Evolutionary conservation across 306 rosid genomes (phyloP).

Genomic region (Ziziphus jujuba): DNA sequence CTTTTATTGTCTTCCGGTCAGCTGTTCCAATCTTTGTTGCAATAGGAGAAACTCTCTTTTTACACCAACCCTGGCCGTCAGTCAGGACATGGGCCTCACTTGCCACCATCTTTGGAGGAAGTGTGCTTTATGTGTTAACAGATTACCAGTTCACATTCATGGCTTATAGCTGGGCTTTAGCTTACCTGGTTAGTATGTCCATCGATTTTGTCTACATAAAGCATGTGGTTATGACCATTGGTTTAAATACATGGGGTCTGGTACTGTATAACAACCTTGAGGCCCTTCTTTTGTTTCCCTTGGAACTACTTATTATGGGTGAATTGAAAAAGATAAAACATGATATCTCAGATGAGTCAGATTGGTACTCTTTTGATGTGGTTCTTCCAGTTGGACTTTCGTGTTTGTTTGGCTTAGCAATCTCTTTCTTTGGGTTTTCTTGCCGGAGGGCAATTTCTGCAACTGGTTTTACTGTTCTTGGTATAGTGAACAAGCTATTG

Average conservation of each 20-base stretch:
- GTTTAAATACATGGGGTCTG: conserved; percentile 82
- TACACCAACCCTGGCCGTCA: conserved; percentile 73
- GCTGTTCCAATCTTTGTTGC: conserved; percentile 78
- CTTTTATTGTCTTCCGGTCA: conserved; percentile 76
- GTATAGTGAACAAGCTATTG: conserved; percentile 78
- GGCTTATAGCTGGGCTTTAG: conserved; percentile 79
- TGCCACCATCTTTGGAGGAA: conserved; percentile 65
- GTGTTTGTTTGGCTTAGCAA: conserved; percentile 67
- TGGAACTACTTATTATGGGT: conserved; percentile 80
- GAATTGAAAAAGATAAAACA: conserved; percentile 74
- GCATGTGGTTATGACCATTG: conserved; percentile 81
- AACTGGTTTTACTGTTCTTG: conserved; percentile 85
- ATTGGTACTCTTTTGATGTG: conserved; percentile 67
- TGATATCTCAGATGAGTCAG: conserved; percentile 62
- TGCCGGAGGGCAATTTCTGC: conserved; percentile 83
- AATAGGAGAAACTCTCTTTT: conserved; percentile 69
- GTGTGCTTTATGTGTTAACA: conserved; percentile 65
- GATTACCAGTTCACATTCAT: conserved; percentile 78
- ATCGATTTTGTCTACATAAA: conserved; percentile 86
- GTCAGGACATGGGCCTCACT: conserved; percentile 64
- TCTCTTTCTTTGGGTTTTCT: conserved; percentile 85
- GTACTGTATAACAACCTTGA: conserved; percentile 81
- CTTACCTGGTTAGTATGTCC: conserved; percentile 77
- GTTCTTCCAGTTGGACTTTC: conserved; percentile 71
- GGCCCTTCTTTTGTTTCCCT: conserved; percentile 75